These are phyloP conservation scores for Cercophora samala DNA, from an alignment of 495 filamentous ascomycete genomes.

Conservation along the genomic window DNA sequence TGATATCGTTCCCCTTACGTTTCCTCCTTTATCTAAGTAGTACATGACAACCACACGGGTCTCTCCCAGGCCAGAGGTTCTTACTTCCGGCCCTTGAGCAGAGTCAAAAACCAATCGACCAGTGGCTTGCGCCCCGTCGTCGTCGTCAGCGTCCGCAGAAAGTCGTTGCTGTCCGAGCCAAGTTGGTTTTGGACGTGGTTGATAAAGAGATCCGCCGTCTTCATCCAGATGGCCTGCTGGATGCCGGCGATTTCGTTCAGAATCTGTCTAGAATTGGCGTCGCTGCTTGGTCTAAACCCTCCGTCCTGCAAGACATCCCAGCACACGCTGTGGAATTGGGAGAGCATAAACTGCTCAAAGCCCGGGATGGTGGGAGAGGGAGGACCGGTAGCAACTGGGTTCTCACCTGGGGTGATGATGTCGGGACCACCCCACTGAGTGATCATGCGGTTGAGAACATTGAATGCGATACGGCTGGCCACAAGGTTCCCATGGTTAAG, in stretches of 20 bases:
- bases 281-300: slow-evolving; percentile 69
- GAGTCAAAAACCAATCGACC: slow-evolving; percentile 45
- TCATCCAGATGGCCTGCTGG: slow-evolving; percentile 82
- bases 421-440: slow-evolving; percentile 82
- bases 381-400: slow-evolving; percentile 41
- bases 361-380: slow-evolving; percentile 64
- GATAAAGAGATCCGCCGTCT: slow-evolving; percentile 64
- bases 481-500: slow-evolving; percentile 61
- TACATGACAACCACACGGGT: slow-evolving; percentile 3
- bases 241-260: slow-evolving; percentile 78
- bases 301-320: slow-evolving; percentile 78
- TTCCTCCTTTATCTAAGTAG: neutral
- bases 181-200: slow-evolving; percentile 44
- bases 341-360: slow-evolving; percentile 88
- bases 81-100: slow-evolving; percentile 40
- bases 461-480: slow-evolving; percentile 76
- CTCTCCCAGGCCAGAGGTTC: neutral
- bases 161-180: slow-evolving; percentile 47
- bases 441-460: slow-evolving; percentile 73
- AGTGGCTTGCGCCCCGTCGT: slow-evolving; percentile 48
- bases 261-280: slow-evolving; percentile 81
- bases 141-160: slow-evolving; percentile 49
- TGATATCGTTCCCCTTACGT: neutral
- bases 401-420: slow-evolving; percentile 52
- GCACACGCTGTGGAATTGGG: slow-evolving; percentile 79